Evolutionary conservation across 371 early-diverging fungal genomes (phyloP), one percentile per base, ranked within the genome.

Genomic region (Phascolomyces articulosus): DNA sequence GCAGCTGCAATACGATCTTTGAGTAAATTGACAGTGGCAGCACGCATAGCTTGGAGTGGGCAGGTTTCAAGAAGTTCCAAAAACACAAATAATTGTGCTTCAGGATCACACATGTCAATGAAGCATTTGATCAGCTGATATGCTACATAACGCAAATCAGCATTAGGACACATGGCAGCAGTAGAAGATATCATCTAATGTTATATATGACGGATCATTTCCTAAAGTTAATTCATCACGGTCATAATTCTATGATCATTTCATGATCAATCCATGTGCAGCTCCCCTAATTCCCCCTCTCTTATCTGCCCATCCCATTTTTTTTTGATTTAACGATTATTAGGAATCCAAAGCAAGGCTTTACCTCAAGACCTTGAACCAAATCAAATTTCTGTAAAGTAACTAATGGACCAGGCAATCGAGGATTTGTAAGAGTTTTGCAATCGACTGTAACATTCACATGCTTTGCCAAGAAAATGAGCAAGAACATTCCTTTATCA

Each of bases 21-120:
- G n/a, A 76, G 55, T 26, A 76, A 47, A 18, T 66, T 60, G 7
- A 72, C 66, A 27, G 77, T 57, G 15, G 77, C 73, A 29, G 68
- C 66, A 29, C 55, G 64, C 71, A 76, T 73, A 1, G 73, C 34
- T 11, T 65, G 60, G 26, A 64, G 67, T 18, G 72, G 70, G 24
- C 70, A 66, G 10, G 55, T 51, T 4, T 63, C 58, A 18, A 73
- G 49, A 7, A 76, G 56, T 47, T 72, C 68, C 9, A 57, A n/a
- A 13, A 76, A 58, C 16, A 73, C 55, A 47, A 68, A 41, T 20
- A 70, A 23, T 48, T 58, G 54, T 10, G 70, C 66, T 48, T 76
- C 73, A 10, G 61, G 63, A 23, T 44, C 48, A 53, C 73, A 73
- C 31, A 66, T 38, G 26, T 58, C 53, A 23, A 76, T 59, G 31